Conservation (phyloP, 345 rosid species). For the Aethionema arabicum region DNA sequence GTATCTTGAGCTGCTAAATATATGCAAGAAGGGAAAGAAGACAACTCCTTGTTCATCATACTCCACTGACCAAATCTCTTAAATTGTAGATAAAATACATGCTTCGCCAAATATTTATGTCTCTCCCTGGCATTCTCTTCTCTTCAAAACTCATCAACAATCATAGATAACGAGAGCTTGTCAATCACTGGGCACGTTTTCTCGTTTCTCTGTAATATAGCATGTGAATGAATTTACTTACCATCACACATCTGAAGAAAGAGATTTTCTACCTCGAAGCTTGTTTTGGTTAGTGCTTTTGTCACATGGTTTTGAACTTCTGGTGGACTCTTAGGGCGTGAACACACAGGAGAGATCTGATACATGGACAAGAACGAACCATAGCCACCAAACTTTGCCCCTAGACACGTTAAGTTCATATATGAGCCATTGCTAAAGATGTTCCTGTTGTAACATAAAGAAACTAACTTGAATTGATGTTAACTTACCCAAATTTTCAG, state of each 20-base stretch:
- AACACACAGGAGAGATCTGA: constrained; percentile 36
- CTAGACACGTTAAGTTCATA: constrained; percentile 34
- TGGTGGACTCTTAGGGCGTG: constrained; percentile 33
- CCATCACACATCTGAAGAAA: no score
- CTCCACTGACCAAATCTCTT: no score
- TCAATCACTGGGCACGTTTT: neutral
- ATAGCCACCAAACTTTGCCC: constrained; percentile 43
- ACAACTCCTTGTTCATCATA: no score
- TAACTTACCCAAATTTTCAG: constrained; percentile 68
- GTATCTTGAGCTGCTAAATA: no score
- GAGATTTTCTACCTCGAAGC: constrained; percentile 43
- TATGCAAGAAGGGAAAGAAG: no score
- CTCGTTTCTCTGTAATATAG: neutral
- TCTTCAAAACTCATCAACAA: no score
- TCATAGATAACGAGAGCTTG: neutral
- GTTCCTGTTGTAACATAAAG: constrained; percentile 21
- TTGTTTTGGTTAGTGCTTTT: constrained; percentile 45
- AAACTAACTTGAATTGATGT: constrained; percentile 17
- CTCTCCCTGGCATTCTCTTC: no score
- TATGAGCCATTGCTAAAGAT: constrained; percentile 18
- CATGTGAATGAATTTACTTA: neutral
- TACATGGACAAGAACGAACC: constrained; percentile 41
- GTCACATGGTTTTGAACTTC: constrained; percentile 31
- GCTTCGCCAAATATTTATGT: no score
- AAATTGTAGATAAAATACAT: no score